Evolutionary conservation across 768 basidiomycete genomes (phyloP).

Genomic region (Naganishia kalamii): DNA sequence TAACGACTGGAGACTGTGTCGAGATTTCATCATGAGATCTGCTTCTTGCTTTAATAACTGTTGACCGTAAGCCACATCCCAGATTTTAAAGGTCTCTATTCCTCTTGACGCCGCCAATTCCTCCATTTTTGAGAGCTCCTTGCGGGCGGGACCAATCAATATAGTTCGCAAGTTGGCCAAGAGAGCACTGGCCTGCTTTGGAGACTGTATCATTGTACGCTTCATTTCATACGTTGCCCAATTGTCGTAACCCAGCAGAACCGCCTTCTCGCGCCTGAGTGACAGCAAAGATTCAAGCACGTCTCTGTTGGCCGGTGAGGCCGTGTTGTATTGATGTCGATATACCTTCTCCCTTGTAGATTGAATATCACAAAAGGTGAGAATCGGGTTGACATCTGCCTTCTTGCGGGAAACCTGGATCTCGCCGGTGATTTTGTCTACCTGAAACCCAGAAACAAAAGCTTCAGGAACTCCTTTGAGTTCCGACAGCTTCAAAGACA

Average conservation of each 20-base stretch:
- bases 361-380: not conserved
- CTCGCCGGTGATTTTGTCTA: not conserved
- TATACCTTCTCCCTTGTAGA: not conserved
- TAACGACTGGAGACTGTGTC: not conserved
- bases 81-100: not conserved
- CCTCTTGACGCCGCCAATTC: not conserved
- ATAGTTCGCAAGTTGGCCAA: not conserved
- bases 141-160: not conserved
- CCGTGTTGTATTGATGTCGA: not conserved
- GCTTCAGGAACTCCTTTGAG: not conserved
- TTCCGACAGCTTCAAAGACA: not conserved
- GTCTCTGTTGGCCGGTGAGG: not conserved
- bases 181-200: not conserved
- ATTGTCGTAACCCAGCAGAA: not conserved
- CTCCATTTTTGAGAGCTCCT: not conserved
- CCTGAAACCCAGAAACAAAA: too few relatives aligned
- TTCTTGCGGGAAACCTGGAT: not conserved
- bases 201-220: not conserved
- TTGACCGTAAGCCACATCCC: not conserved
- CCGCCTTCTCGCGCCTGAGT: not conserved
- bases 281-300: not conserved
- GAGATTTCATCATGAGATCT: not conserved
- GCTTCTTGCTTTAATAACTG: not conserved
- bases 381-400: not conserved
- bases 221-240: not conserved